Base-by-base conservation (phyloP, 2,329 filamentous ascomycete genomes). In the Lecanicillium sp. region DNA sequence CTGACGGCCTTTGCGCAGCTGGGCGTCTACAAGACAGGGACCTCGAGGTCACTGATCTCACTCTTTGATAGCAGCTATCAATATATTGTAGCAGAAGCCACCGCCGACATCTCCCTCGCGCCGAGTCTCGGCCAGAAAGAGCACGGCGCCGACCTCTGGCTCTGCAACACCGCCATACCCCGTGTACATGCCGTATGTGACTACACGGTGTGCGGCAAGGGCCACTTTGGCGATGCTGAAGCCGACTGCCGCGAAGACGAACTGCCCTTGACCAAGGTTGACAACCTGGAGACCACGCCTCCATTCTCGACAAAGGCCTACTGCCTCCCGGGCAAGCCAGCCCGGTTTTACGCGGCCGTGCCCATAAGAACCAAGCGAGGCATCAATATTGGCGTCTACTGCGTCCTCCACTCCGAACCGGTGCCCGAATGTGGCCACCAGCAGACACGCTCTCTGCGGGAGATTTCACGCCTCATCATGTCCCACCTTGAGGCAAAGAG, bases 1-100 rank as follows among this genome's bases (percentile, higher is more conserved):
- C 57, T 77, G 32, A 72, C 68, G 2, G 63, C 66, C 5, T 64
- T 74, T 37, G 69, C 71, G 15, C 69, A 75, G 47, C 59, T 75
- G 4, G 70, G 60, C 2, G 57, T 63, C 5, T 52, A 65, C 37
- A 61, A 65, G 12, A 54, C 73, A 4, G 56, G 61, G n/a, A 59
- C 57, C 4, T 51, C 57, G 15, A 61, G 69, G 20, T 56, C 61
- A 13, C 47, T 74, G 17, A 60, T 77, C 34, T 75, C 71, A 2
- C 54, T 77, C 14, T 74, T 77, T 43, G 71, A 73, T 44, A 53
- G 52, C 4, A 56, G 58, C 4, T 49, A 61, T 33, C 70, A 77
- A 43, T 64, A 72, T 44, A 54, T 76, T 15, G 53, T 76, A 13
- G 69, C 71, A 38, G 72, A 76, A 44, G 68, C 70, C 5, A 70